These are phyloP conservation scores for Phaffia australis DNA, from an alignment of 768 basidiomycete species.

Conservation along the genomic window DNA sequence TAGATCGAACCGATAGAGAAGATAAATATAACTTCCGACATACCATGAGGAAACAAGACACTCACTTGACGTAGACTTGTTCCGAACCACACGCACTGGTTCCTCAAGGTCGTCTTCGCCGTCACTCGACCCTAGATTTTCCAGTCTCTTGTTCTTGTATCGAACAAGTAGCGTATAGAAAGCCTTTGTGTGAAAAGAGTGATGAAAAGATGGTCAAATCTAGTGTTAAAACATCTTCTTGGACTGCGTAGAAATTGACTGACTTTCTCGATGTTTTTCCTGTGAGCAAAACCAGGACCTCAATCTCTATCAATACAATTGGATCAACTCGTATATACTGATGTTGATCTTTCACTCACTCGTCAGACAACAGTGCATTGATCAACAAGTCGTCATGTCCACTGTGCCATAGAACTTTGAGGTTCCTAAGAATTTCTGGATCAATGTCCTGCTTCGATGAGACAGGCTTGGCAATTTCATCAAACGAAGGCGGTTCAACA, in stretches of 20 bases:
- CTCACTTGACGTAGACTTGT: background rate
- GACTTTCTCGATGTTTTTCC: slow-evolving; percentile 56
- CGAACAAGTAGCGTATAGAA: slow-evolving; percentile 74
- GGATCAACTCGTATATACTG: background rate
- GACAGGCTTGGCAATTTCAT: slow-evolving; percentile 59
- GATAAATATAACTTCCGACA: background rate
- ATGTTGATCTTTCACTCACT: slow-evolving; percentile 27
- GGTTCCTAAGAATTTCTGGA: slow-evolving; percentile 60
- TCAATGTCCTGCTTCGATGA: slow-evolving; percentile 61
- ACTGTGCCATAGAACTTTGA: slow-evolving; percentile 74
- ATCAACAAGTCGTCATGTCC: slow-evolving; percentile 34
- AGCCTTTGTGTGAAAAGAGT: slow-evolving; percentile 41
- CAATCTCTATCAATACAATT: slow-evolving; percentile 10
- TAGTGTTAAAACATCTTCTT: background rate
- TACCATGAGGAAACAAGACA: background rate
- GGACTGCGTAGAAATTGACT: background rate
- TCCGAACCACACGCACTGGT: background rate
- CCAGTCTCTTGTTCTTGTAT: slow-evolving; percentile 57
- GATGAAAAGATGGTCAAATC: background rate
- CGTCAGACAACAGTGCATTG: slow-evolving; percentile 28
- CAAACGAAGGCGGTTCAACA: slow-evolving; percentile 52
- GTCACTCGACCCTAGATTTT: slow-evolving; percentile 36
- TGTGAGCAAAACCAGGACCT: slow-evolving; percentile 1
- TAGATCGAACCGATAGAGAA: background rate
- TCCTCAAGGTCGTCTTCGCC: slow-evolving; percentile 4